Evolutionary conservation across 1,139 yeast species (phyloP).

Genomic region (Kazachstania sp.): DNA sequence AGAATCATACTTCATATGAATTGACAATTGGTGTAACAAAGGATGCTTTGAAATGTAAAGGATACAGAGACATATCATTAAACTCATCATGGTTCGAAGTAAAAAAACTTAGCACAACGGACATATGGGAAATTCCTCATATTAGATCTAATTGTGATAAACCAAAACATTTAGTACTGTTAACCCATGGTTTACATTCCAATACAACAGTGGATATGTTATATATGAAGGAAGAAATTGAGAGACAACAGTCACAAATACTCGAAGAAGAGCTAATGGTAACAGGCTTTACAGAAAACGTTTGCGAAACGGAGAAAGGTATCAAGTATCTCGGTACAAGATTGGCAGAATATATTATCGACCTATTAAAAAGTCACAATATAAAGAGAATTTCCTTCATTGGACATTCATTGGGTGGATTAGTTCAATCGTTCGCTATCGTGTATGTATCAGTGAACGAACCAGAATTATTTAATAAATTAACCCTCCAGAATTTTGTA

Average conservation of each 20-base stretch:
- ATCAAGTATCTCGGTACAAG: conserved; percentile 77
- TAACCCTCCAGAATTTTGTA: conserved; percentile 73
- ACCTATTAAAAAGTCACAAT: conserved; percentile 42
- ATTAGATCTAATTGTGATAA: conserved; percentile 31
- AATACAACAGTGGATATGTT: conserved; percentile 85
- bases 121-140: conserved; percentile 60
- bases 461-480: conserved; percentile 60
- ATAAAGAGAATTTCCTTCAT: conserved; percentile 68
- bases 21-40: conserved; percentile 49
- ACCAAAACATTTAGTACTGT: conserved; percentile 23
- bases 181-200: conserved; percentile 90
- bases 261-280: conserved; percentile 54
- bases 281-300: conserved; percentile 76
- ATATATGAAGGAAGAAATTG: conserved; percentile 75
- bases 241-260: conserved; percentile 39
- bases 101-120: conserved; percentile 50
- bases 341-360: conserved; percentile 66
- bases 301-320: conserved; percentile 85
- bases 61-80: conserved; percentile 10
- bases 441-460: conserved; percentile 66
- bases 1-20: conserved; percentile 65
- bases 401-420: conserved; percentile 90
- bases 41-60: conserved; percentile 31
- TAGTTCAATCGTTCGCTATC: conserved; percentile 82
- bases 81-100: conserved; percentile 35